Evolutionary conservation across 208 protist species (phyloP).

Genomic region (Trypanosoma scelopori): DNA sequence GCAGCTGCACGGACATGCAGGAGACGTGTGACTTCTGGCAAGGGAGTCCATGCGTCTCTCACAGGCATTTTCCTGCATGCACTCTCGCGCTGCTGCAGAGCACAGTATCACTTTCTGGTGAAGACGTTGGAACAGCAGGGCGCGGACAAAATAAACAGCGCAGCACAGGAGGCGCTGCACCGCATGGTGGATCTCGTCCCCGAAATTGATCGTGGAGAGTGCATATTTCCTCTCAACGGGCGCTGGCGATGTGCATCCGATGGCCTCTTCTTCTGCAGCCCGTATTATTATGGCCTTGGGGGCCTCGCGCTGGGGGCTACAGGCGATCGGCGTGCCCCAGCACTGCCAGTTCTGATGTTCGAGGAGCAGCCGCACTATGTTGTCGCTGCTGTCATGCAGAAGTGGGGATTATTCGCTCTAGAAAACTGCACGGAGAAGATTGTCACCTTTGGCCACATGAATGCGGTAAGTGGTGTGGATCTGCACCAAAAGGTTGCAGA

Average conservation of each 20-base stretch:
- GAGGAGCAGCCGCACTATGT: slow-evolving; percentile 40
- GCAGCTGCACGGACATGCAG: slow-evolving; percentile 26
- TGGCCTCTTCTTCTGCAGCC: slow-evolving; percentile 55
- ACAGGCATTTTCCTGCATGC: slow-evolving; percentile 27
- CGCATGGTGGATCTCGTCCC: slow-evolving; percentile 5
- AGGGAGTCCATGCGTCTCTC: slow-evolving; percentile 18
- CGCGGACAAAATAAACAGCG: background rate
- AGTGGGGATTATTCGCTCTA: slow-evolving; percentile 42
- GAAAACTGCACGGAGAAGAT: slow-evolving; percentile 39
- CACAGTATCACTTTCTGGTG: slow-evolving; percentile 32
- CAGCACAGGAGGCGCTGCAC: slow-evolving; percentile 15
- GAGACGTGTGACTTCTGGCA: slow-evolving; percentile 7
- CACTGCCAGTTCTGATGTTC: slow-evolving; percentile 50
- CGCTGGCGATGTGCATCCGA: slow-evolving; percentile 19
- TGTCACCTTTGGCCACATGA: slow-evolving; percentile 32
- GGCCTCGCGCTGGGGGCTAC: slow-evolving; percentile 17
- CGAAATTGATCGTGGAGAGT: background rate
- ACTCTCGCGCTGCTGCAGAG: slow-evolving; percentile 35
- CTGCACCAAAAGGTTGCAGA: slow-evolving; percentile 48
- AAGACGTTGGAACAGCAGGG: slow-evolving; percentile 3
- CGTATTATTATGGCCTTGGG: slow-evolving; percentile 37
- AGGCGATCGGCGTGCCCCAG: slow-evolving; percentile 3
- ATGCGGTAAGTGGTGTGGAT: slow-evolving; percentile 22
- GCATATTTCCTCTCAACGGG: slow-evolving; percentile 25
- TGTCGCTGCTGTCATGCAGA: slow-evolving; percentile 43